Evolutionary conservation across 441 rosid species (phyloP).

Genomic region (Croton laevigatus): DNA sequence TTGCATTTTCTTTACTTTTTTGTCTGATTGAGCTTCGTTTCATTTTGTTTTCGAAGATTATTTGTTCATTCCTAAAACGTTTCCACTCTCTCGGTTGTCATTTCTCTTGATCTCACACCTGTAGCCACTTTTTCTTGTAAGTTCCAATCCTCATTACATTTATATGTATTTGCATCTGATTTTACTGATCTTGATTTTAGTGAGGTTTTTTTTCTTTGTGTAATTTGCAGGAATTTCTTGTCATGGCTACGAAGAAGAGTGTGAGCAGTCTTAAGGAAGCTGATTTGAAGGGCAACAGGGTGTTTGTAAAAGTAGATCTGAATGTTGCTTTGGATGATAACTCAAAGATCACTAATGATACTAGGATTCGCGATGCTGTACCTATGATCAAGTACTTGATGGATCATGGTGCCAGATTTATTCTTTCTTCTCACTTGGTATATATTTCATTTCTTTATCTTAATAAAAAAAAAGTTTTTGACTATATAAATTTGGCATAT

Average conservation of each 20-base stretch:
- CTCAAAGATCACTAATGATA: slow-evolving; percentile 86
- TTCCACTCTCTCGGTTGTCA: background rate
- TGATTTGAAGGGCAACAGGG: slow-evolving; percentile 90
- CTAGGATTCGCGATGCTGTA: slow-evolving; percentile 85
- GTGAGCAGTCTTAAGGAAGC: slow-evolving; percentile 66
- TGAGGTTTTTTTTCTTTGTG: background rate
- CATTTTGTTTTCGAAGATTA: too few species aligned
- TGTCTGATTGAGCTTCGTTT: too few species aligned
- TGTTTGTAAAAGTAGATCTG: slow-evolving; percentile 90
- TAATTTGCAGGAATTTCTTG: slow-evolving; percentile 7
- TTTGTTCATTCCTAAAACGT: too few species aligned
- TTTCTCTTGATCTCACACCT: too few species aligned
- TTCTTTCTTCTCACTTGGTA: slow-evolving; percentile 55
- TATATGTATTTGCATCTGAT: background rate
- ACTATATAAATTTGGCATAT: too few species aligned
- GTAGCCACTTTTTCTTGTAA: background rate
- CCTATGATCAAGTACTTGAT: slow-evolving; percentile 88
- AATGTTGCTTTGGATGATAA: slow-evolving; percentile 89
- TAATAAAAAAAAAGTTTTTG: too few species aligned
- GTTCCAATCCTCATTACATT: background rate
- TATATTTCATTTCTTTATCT: too few species aligned
- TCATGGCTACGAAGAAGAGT: slow-evolving; percentile 86
- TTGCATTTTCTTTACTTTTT: too few species aligned
- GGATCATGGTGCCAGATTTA: slow-evolving; percentile 63
- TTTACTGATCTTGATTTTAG: background rate